Evolutionary conservation across 164 flowering plant species (phyloP).

Genomic region (Vitis labrusca): DNA sequence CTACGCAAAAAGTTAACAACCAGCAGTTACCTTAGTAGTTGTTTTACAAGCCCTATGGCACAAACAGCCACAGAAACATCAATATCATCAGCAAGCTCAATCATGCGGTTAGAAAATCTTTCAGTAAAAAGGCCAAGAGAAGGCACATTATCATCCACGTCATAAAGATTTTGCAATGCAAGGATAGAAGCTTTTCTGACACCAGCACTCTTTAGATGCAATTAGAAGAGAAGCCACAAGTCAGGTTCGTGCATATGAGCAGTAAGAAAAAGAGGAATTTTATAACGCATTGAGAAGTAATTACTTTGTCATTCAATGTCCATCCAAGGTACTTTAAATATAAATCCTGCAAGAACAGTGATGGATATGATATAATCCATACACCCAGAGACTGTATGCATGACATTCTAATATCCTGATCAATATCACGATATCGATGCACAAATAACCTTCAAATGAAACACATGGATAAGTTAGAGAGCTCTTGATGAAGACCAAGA

Average conservation of each 20-base stretch:
- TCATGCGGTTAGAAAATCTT: slow-evolving; percentile 89
- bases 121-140: slow-evolving; percentile 92
- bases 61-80: slow-evolving; percentile 97
- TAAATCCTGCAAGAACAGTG: slow-evolving; percentile 86
- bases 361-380: slow-evolving; percentile 94
- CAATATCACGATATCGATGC: slow-evolving; percentile 96
- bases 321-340: slow-evolving; percentile 98
- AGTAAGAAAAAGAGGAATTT: neutral
- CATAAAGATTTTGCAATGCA: slow-evolving; percentile 92
- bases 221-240: slow-evolving; percentile 6
- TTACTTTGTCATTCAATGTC: slow-evolving; percentile 97
- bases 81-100: slow-evolving; percentile 98
- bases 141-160: slow-evolving; percentile 90
- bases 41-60: slow-evolving; percentile 94
- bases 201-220: slow-evolving; percentile 71
- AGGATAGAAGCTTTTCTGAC: slow-evolving; percentile 88
- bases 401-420: slow-evolving; percentile 81
- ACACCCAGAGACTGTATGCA: slow-evolving; percentile 93
- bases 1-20: neutral
- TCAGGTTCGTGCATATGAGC: slow-evolving; percentile 7
- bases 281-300: neutral
- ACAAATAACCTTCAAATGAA: slow-evolving; percentile 74
- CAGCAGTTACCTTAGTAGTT: slow-evolving; percentile 64
- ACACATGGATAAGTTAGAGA: neutral
- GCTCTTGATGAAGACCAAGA: neutral